A percentile compares a stretch with the other conserved stretches of the same genome.
These are phyloP conservation scores for Pleurotus djamor DNA, from an alignment of 768 basidiomycete genomes.

Conservation along the genomic window DNA sequence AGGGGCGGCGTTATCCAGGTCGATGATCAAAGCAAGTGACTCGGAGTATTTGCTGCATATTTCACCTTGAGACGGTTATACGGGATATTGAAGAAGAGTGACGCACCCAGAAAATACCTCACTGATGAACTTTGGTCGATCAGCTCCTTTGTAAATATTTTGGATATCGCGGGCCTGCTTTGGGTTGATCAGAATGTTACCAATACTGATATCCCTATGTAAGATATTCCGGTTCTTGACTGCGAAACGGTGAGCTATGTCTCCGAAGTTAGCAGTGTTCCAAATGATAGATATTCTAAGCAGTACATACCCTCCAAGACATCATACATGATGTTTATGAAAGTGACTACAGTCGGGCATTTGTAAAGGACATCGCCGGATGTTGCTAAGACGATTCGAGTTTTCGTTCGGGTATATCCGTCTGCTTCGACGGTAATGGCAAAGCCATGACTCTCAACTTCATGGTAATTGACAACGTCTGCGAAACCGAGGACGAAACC, in stretches of 20 bases:
- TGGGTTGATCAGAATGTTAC: background rate
- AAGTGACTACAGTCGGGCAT: background rate
- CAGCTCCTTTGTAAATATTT: background rate
- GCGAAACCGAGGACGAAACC: background rate
- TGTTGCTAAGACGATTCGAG: background rate
- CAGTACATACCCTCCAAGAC: conserved; percentile 1
- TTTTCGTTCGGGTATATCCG: background rate
- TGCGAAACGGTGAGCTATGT: conserved; percentile 4
- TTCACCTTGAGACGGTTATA: background rate
- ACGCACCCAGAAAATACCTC: background rate
- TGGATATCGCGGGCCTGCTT: background rate
- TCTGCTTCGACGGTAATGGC: background rate
- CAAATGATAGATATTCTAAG: too few relatives aligned
- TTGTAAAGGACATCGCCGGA: background rate
- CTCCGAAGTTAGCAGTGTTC: too few relatives aligned
- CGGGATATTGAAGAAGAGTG: background rate
- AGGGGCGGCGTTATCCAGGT: background rate
- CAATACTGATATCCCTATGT: conserved; percentile 5
- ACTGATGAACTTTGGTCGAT: background rate
- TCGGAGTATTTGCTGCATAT: background rate
- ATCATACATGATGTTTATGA: conserved; percentile 6
- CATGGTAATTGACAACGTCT: background rate
- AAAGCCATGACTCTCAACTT: background rate
- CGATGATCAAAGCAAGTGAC: background rate
- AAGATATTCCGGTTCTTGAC: background rate